Percentiles rank a stretch among this genome's conserved stretches.
phyloP scores from a whole-genome alignment of 495 filamentous ascomycete genomes.

The Aspergillus olivimuriae region DNA sequence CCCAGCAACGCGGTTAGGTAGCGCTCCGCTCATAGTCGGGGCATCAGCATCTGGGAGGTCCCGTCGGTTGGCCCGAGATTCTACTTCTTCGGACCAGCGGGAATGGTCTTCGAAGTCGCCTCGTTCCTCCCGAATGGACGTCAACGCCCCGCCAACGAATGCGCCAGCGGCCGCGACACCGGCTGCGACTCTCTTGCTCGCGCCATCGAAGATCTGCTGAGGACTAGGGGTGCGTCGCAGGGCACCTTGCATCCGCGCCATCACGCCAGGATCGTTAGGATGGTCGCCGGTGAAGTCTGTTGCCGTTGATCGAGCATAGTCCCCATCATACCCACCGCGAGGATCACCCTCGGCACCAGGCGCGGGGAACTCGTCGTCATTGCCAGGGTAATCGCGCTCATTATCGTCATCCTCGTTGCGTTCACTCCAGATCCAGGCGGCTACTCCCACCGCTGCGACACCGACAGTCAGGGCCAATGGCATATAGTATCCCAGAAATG shows the following conservation, averaged over 20 bases:
- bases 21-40: conserved; percentile 26
- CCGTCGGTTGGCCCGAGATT: conserved; percentile 36
- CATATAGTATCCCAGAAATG: conserved; percentile 75
- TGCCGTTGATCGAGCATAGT: conserved; percentile 25
- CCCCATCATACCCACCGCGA: conserved; percentile 23
- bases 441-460: conserved; percentile 74
- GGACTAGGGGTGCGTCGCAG: conserved; percentile 82
- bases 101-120: conserved; percentile 75
- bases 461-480: conserved; percentile 79
- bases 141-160: conserved; percentile 69
- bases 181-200: conserved; percentile 67
- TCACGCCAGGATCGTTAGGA: conserved; percentile 55
- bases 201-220: conserved; percentile 77
- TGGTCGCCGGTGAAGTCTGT: conserved; percentile 28
- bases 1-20: conserved; percentile 17
- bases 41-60: conserved; percentile 18
- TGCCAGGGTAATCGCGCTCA: conserved; percentile 47
- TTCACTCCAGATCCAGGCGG: conserved; percentile 91
- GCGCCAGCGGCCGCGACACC: conserved; percentile 80
- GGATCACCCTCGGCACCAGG: conserved; percentile 20
- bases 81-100: conserved; percentile 77
- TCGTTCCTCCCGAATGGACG: conserved; percentile 75
- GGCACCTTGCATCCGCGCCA: conserved; percentile 74
- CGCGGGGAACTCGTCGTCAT: conserved; percentile 32
- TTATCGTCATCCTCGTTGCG: conserved; percentile 64